Evolutionary conservation across 257 asterid species (phyloP).

Genomic region (Petunia axillaris): DNA sequence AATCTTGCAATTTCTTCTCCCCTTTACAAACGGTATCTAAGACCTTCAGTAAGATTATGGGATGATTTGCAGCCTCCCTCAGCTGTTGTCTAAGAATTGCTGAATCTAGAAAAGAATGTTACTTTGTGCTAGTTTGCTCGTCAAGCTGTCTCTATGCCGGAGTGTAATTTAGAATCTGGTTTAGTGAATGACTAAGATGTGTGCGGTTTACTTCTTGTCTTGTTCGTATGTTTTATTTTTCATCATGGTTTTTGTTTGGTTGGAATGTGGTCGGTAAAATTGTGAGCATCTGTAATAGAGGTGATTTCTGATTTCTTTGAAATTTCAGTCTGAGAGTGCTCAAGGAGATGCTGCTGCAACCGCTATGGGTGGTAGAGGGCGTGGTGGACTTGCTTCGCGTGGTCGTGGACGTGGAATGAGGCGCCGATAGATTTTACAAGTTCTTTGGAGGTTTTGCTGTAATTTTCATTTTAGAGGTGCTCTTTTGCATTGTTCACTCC

Average conservation of each 20-base stretch:
- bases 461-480: not conserved
- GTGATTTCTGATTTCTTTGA: not conserved
- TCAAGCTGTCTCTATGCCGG: not conserved
- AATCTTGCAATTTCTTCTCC: not conserved
- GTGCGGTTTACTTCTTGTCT: not conserved
- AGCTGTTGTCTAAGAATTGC: not conserved
- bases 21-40: not conserved
- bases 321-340: conserved; percentile 92
- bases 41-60: not conserved
- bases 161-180: not conserved
- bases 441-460: conserved; percentile 28
- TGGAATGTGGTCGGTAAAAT: not conserved
- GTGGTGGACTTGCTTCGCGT: conserved; percentile 63
- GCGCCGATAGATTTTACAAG: conserved; percentile 50
- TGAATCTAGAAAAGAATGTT: not conserved
- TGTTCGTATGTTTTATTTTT: not conserved
- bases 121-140: not conserved
- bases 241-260: not conserved
- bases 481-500: not conserved
- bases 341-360: conserved; percentile 95
- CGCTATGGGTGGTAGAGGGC: conserved; percentile 86
- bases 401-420: conserved; percentile 97
- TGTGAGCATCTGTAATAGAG: not conserved
- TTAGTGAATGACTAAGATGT: too few species aligned
- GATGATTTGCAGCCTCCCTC: not conserved